A percentile compares a stretch with the other conserved stretches of the same genome.
These are phyloP conservation scores for Saccharomycopsis fibuligera DNA, from an alignment of 805 yeast species.

Conservation along the genomic window DNA sequence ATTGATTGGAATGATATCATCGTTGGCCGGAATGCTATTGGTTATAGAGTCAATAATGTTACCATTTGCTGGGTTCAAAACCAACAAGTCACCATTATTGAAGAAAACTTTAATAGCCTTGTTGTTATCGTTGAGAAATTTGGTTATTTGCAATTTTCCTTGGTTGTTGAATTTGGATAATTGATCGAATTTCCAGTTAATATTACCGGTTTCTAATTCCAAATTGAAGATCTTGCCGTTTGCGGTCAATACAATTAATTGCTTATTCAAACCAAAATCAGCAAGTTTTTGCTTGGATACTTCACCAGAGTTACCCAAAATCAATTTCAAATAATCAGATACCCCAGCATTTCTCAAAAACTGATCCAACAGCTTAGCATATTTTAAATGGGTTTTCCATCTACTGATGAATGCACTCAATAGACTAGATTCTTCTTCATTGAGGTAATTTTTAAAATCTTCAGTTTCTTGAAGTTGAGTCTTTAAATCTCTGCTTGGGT, in stretches of 20 bases:
- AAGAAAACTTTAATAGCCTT: slow-evolving; percentile 24
- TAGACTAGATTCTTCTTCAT: slow-evolving; percentile 21
- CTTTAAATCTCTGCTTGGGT: slow-evolving; percentile 20
- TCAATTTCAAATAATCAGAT: background rate
- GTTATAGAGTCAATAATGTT: background rate
- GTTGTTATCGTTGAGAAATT: slow-evolving; percentile 19
- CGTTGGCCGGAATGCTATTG: background rate
- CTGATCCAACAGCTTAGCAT: slow-evolving; percentile 20
- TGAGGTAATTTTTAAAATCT: slow-evolving; percentile 4
- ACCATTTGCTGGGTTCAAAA: slow-evolving; percentile 20
- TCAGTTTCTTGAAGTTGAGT: background rate
- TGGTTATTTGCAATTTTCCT: background rate
- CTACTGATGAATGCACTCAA: slow-evolving; percentile 28
- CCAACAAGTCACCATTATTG: slow-evolving; percentile 27
- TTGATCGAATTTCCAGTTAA: slow-evolving; percentile 33
- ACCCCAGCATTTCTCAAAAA: slow-evolving; percentile 15
- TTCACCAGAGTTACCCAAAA: slow-evolving; percentile 17
- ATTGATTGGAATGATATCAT: slow-evolving; percentile 2
- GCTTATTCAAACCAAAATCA: slow-evolving; percentile 43
- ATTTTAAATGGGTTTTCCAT: slow-evolving; percentile 23
- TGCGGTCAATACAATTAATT: slow-evolving; percentile 35
- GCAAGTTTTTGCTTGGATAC: slow-evolving; percentile 21
- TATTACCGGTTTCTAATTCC: slow-evolving; percentile 34
- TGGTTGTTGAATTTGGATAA: background rate
- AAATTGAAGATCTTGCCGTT: slow-evolving; percentile 39